Evolutionary conservation across 2,329 filamentous ascomycete genomes (phyloP).

Genomic region (Pseudogymnoascus sp.): DNA sequence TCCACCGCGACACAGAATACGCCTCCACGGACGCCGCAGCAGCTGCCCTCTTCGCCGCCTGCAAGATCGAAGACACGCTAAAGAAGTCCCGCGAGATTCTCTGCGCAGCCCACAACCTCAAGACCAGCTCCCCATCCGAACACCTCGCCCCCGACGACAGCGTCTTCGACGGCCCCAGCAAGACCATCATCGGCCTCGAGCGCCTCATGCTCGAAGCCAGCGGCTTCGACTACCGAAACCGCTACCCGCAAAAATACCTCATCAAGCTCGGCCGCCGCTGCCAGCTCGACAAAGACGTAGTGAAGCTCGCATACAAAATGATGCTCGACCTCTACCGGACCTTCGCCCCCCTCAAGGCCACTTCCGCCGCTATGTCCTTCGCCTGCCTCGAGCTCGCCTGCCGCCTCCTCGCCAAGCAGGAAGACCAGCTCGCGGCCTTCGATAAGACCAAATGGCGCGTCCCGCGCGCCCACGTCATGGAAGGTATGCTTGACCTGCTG

Average conservation of each 20-base stretch:
- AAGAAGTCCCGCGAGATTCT: slow-evolving; percentile 95
- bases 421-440: slow-evolving; percentile 28
- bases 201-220: slow-evolving; percentile 86
- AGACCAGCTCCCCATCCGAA: slow-evolving; percentile 47
- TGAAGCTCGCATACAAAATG: slow-evolving; percentile 67
- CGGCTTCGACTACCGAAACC: slow-evolving; percentile 86
- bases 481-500: slow-evolving; percentile 82
- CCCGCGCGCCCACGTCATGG: slow-evolving; percentile 44
- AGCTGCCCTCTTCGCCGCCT: slow-evolving; percentile 82
- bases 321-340: slow-evolving; percentile 88
- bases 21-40: slow-evolving; percentile 79
- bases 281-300: slow-evolving; percentile 44
- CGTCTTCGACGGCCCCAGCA: slow-evolving; percentile 72
- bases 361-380: slow-evolving; percentile 74
- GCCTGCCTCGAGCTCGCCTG: slow-evolving; percentile 74
- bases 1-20: slow-evolving; percentile 78
- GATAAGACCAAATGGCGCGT: slow-evolving; percentile 36
- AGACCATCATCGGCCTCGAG: slow-evolving; percentile 81
- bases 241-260: slow-evolving; percentile 77
- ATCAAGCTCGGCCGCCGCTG: slow-evolving; percentile 60
- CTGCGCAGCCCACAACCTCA: slow-evolving; percentile 81
- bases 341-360: slow-evolving; percentile 84
- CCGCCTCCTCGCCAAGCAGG: slow-evolving; percentile 51
- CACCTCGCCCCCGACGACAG: slow-evolving; percentile 72
- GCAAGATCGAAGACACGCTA: slow-evolving; percentile 95